These are phyloP conservation scores for Auriscalpium vulgare DNA, from an alignment of 768 basidiomycete genomes.

Conservation along the genomic window DNA sequence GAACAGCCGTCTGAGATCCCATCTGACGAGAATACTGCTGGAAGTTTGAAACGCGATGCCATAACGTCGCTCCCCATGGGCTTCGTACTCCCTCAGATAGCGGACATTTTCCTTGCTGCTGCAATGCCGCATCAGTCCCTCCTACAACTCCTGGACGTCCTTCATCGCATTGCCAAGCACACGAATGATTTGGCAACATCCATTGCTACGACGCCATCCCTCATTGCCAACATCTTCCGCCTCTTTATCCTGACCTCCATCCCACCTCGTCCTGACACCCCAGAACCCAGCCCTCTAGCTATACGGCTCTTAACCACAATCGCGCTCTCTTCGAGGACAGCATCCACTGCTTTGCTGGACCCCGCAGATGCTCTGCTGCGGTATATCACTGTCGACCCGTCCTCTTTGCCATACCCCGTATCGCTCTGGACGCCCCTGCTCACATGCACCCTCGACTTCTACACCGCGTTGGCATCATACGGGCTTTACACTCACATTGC, in stretches of 20 bases:
- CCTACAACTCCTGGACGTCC: constrained; percentile 46
- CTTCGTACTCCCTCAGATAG: constrained; percentile 45
- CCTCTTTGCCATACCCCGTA: constrained; percentile 30
- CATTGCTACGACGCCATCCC: constrained; percentile 43
- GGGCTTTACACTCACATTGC: constrained; percentile 70
- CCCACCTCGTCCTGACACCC: constrained; percentile 26
- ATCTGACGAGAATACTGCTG: constrained; percentile 20
- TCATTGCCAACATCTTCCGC: constrained; percentile 44
- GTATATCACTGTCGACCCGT: constrained; percentile 55
- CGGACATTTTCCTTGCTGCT: constrained; percentile 30
- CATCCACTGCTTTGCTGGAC: constrained; percentile 49
- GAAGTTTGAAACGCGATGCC: constrained; percentile 18
- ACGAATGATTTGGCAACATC: constrained; percentile 42
- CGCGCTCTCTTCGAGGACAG: constrained; percentile 57
- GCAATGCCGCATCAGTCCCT: constrained; percentile 42
- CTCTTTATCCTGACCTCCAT: constrained; percentile 52
- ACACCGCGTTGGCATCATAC: constrained; percentile 61
- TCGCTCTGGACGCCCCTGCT: constrained; percentile 40
- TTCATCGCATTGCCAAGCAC: constrained; percentile 55
- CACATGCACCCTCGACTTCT: constrained; percentile 51
- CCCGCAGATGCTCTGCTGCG: constrained; percentile 62
- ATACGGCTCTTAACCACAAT: constrained; percentile 51
- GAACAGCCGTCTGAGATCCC: constrained; percentile 15
- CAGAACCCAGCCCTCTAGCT: constrained; percentile 37
- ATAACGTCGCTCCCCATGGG: constrained; percentile 31